These are phyloP conservation scores for Colletotrichum graminicola DNA, from an alignment of 2,329 filamentous ascomycete species.

Conservation along the genomic window DNA sequence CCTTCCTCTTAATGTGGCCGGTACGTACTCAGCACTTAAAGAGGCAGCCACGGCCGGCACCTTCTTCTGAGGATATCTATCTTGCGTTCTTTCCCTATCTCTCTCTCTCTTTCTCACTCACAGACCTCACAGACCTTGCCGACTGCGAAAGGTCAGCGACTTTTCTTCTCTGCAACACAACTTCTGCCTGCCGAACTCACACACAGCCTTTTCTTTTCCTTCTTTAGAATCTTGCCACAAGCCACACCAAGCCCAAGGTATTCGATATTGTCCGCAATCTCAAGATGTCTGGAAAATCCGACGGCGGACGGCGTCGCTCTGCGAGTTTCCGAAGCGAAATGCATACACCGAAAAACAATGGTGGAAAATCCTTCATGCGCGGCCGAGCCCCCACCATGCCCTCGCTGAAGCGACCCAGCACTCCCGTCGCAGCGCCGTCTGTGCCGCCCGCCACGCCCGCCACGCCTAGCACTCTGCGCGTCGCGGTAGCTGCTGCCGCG, in stretches of 20 bases:
- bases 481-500: conserved; percentile 14
- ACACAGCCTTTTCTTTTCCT: background rate
- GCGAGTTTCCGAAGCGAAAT: conserved; percentile 5
- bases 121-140: background rate
- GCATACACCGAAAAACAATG: conserved; percentile 15
- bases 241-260: background rate
- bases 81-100: background rate
- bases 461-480: conserved; percentile 13
- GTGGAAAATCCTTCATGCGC: conserved; percentile 35
- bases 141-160: conserved; percentile 23
- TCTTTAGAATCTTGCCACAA: background rate
- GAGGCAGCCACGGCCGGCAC: background rate
- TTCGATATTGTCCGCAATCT: background rate
- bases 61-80: background rate
- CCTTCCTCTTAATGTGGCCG: background rate
- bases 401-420: conserved; percentile 6
- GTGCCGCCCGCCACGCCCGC: background rate
- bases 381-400: conserved; percentile 15
- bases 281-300: conserved; percentile 15
- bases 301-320: conserved; percentile 7
- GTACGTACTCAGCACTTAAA: background rate
- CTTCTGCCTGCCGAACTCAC: conserved; percentile 19
- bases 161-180: conserved; percentile 11
- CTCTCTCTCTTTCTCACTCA: background rate
- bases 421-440: background rate